These are phyloP conservation scores for Penium margaritaceum DNA, from an alignment of 139 green algal genomes.

Conservation along the genomic window DNA sequence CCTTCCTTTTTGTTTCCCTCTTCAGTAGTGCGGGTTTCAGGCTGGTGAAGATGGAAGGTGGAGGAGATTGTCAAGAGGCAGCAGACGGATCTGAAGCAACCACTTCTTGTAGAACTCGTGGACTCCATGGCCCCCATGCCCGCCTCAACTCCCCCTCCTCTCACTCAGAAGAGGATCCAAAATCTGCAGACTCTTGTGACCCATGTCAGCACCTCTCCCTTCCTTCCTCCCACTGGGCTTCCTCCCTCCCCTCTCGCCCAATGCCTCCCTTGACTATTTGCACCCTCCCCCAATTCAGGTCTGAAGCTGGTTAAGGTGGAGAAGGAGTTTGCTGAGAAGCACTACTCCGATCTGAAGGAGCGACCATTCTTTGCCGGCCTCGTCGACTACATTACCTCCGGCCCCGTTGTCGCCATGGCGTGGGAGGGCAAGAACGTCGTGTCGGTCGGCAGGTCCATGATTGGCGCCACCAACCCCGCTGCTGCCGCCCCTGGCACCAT, in stretches of 20 bases:
- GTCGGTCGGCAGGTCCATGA: constrained; percentile 77
- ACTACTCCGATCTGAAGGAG: constrained; percentile 84
- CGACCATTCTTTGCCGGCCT: constrained; percentile 93
- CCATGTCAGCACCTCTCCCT: neutral
- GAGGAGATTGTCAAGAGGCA: neutral
- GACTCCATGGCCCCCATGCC: neutral
- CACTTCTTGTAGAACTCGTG: no score
- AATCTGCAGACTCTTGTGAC: neutral
- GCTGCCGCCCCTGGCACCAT: constrained; percentile 89
- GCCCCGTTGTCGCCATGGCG: constrained; percentile 93
- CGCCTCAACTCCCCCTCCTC: neutral
- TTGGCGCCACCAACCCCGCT: constrained; percentile 85
- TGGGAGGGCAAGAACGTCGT: constrained; percentile 94
- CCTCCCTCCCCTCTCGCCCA: no score
- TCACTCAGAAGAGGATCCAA: neutral
- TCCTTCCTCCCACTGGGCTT: neutral
- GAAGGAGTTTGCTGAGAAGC: constrained; percentile 58
- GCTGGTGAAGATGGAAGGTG: neutral
- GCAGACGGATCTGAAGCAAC: no score
- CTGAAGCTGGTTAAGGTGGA: constrained; percentile 1
- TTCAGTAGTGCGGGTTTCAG: neutral
- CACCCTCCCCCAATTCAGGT: no score
- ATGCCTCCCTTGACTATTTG: no score
- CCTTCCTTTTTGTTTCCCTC: neutral
- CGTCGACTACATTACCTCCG: constrained; percentile 91